Base-by-base conservation (phyloP, 2,329 filamentous ascomycete species). In the Colletotrichum liaoningense region DNA sequence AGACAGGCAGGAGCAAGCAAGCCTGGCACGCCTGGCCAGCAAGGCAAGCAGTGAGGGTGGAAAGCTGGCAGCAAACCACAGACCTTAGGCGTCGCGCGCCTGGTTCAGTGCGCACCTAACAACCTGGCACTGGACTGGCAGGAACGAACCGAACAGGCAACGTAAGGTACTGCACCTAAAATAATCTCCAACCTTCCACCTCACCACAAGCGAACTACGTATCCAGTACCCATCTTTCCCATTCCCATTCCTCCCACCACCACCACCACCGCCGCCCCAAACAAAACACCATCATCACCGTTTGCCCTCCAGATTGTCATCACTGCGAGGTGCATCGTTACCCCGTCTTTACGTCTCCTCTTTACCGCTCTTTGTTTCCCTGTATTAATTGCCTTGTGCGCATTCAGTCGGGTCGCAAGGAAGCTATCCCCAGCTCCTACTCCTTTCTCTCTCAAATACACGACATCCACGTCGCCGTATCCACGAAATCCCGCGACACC, bases 251-350 rank as follows among this genome's bases (percentile, higher is more conserved):
- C 63, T 49, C 54, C 73, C 60, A 52, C 58, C 38, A 46, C 63
- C 67, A 49, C 42, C 52, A 46, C 63, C 71, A 56, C 67, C 59
- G 35, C 63, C 71, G 49, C 62, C 42, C 69, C 65, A 75, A 73
- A 74, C 66, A 75, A 75, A 49, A 49, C 42, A 66, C 73, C 62
- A 69, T 57, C 63, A 67, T 42, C 74, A 74, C 65, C 57, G 63
- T 64, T 75, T 75, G 74, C 74, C 74, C 73, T 73, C 69, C 73
- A 75, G 69, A 73, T 75, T 73, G 73, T 42, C 74, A 75, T 75
- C 74, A 56, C 74, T 75, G 74, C 57, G 67, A 73, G 73, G 69
- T 75, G 74, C 73, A 75, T 73, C 69, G 33, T 49, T 62, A 59
- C 54, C 63, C 60, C 65, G 63, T 63, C 33, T 58, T 58, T 63